phyloP scores from a whole-genome alignment of 2,329 filamentous ascomycete genomes.

The Hyphodiscus sp. region DNA sequence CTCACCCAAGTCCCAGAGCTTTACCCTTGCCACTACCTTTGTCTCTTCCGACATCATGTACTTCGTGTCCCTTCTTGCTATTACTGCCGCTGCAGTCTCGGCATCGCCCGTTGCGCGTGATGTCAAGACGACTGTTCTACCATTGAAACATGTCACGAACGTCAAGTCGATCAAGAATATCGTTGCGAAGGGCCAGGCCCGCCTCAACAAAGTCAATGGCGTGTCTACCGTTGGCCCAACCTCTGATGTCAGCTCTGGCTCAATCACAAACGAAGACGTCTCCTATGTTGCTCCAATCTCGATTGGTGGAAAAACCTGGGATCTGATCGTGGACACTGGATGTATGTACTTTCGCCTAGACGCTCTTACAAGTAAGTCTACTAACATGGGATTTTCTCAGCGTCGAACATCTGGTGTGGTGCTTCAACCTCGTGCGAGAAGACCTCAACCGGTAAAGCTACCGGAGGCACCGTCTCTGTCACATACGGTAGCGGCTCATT shows the following conservation, averaged over 20 bases:
- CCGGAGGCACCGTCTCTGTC: slow-evolving; percentile 20
- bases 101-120: slow-evolving; percentile 22
- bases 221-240: not conserved
- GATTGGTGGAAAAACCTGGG: slow-evolving; percentile 22
- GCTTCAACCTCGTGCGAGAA: slow-evolving; percentile 11
- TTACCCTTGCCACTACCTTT: slow-evolving; percentile 3
- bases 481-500: slow-evolving; percentile 26
- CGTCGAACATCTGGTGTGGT: slow-evolving; percentile 24
- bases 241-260: slow-evolving; percentile 17
- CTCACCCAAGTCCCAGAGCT: slow-evolving; percentile 5
- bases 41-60: slow-evolving; percentile 15
- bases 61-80: slow-evolving; percentile 19
- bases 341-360: slow-evolving; percentile 15
- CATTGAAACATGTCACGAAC: slow-evolving; percentile 21
- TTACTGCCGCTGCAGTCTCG: slow-evolving; percentile 20
- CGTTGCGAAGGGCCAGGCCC: slow-evolving; percentile 21
- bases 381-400: slow-evolving; percentile 14
- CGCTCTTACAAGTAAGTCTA: not conserved
- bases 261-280: slow-evolving; percentile 25
- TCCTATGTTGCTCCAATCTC: slow-evolving; percentile 24
- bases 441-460: slow-evolving; percentile 19
- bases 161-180: slow-evolving; percentile 22
- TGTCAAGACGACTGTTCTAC: slow-evolving; percentile 15
- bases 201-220: slow-evolving; percentile 23
- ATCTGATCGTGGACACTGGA: slow-evolving; percentile 28